Percentiles rank a stretch among this genome's conserved stretches.
phyloP scores from a whole-genome alignment of 148 eudicot genomes.

The Amaranthus cruentus region DNA sequence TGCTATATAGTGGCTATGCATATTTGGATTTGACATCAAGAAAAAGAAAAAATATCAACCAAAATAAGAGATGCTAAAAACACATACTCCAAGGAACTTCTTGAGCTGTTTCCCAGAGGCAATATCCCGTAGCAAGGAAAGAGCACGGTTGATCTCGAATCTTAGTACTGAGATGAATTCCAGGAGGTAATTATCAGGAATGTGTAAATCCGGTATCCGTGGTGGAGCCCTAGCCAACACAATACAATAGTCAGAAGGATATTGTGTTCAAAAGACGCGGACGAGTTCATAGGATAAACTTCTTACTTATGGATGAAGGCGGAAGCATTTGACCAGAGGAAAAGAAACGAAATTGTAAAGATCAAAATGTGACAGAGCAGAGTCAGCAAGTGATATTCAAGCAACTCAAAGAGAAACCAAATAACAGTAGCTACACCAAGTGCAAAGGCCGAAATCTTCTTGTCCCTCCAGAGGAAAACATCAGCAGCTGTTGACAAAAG shows the following conservation, averaged over 20 bases:
- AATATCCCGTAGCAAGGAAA: slow-evolving; percentile 58
- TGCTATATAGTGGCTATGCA: not conserved
- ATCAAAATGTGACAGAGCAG: slow-evolving; percentile 77
- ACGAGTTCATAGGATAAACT: not conserved
- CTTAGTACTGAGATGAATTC: slow-evolving; percentile 67
- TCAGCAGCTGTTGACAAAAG: slow-evolving; percentile 64
- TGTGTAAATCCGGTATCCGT: slow-evolving; percentile 59
- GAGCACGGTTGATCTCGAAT: slow-evolving; percentile 62
- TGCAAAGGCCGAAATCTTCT: slow-evolving; percentile 65
- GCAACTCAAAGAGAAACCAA: slow-evolving; percentile 85
- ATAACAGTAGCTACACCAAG: slow-evolving; percentile 73
- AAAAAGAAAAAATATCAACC: not conserved
- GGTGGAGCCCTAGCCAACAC: slow-evolving; percentile 66
- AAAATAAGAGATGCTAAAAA: not conserved
- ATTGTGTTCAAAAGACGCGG: not conserved
- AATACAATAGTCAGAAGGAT: slow-evolving; percentile 8
- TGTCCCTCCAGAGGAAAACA: slow-evolving; percentile 87
- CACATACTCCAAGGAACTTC: slow-evolving; percentile 75
- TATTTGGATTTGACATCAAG: not conserved
- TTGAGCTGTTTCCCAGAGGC: slow-evolving; percentile 86
- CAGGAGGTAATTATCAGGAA: slow-evolving; percentile 64
- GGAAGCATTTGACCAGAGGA: slow-evolving; percentile 86
- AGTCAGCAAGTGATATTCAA: slow-evolving; percentile 78
- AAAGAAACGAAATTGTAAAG: slow-evolving; percentile 53
- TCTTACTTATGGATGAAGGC: slow-evolving; percentile 79